Evolutionary conservation across 2,329 filamentous ascomycete species (phyloP).

Genomic region (Colletotrichum viniferum): DNA sequence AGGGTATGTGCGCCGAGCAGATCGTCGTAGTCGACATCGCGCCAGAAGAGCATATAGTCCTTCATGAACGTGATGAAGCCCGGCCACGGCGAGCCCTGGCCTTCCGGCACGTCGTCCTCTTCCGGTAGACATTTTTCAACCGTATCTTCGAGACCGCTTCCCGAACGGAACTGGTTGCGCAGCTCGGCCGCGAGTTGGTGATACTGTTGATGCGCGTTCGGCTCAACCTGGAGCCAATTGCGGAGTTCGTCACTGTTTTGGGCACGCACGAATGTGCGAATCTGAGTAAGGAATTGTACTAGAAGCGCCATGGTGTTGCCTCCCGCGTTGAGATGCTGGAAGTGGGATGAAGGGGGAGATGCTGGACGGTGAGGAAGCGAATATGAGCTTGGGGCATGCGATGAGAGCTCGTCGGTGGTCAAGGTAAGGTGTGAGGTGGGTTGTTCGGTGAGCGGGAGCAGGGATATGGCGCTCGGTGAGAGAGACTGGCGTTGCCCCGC

Average conservation of each 20-base stretch:
- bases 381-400: not conserved
- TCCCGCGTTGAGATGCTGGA: not conserved
- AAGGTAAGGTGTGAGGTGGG: slow-evolving; percentile 3
- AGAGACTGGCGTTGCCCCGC: not conserved
- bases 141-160: slow-evolving; percentile 61
- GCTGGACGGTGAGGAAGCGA: not conserved
- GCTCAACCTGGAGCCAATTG: slow-evolving; percentile 77
- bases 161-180: slow-evolving; percentile 56
- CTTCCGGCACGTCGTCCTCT: slow-evolving; percentile 67
- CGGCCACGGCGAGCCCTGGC: slow-evolving; percentile 72
- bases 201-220: slow-evolving; percentile 71
- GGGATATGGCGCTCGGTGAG: slow-evolving; percentile 1
- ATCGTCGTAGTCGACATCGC: slow-evolving; percentile 79
- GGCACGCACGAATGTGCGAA: slow-evolving; percentile 64
- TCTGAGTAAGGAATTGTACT: slow-evolving; percentile 69
- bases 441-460: slow-evolving; percentile 2
- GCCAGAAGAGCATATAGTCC: slow-evolving; percentile 80
- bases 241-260: slow-evolving; percentile 71
- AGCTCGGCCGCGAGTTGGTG: slow-evolving; percentile 71
- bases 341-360: not conserved
- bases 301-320: slow-evolving; percentile 61
- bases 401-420: not conserved
- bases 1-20: slow-evolving; percentile 76
- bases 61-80: slow-evolving; percentile 80
- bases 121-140: slow-evolving; percentile 69